phyloP scores from a whole-genome alignment of 2,329 filamentous ascomycete species.

The Zalaria obscura region DNA sequence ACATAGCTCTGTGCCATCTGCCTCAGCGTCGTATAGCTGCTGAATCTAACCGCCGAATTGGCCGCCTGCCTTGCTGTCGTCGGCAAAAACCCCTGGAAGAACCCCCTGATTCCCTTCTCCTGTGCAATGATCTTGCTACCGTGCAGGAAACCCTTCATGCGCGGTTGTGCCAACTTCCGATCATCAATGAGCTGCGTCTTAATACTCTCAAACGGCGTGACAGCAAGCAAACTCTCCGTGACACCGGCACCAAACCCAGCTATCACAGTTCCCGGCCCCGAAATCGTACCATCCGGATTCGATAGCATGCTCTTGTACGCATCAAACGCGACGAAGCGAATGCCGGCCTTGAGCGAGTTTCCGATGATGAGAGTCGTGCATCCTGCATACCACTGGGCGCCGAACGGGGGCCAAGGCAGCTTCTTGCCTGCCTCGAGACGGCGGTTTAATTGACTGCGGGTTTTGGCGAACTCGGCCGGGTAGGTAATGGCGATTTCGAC shows the following conservation, averaged over 20 bases:
- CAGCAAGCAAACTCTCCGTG: conserved; percentile 82
- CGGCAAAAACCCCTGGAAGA: conserved; percentile 93
- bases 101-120: conserved; percentile 77
- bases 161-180: conserved; percentile 69
- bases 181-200: conserved; percentile 99
- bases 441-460: conserved; percentile 81
- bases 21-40: conserved; percentile 75
- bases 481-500: conserved; percentile 95
- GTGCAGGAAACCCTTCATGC: conserved; percentile 84
- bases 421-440: conserved; percentile 69
- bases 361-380: conserved; percentile 95
- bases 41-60: conserved; percentile 85
- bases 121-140: conserved; percentile 75
- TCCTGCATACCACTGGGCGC: conserved; percentile 89
- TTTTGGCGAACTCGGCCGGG: conserved; percentile 94
- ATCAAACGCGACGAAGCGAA: conserved; percentile 93
- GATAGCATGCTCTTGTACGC: conserved; percentile 75
- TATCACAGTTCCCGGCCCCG: conserved; percentile 78
- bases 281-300: conserved; percentile 76
- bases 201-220: conserved; percentile 95
- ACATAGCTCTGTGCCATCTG: conserved; percentile 88
- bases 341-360: conserved; percentile 91
- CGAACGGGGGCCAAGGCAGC: conserved; percentile 89
- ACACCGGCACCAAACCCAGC: conserved; percentile 91
- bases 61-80: conserved; percentile 90